A percentile compares a stretch with the other conserved stretches of the same genome.
phyloP scores from a whole-genome alignment of 202 grass and related monocot genomes.

The Dendrocalamus latiflorus region DNA sequence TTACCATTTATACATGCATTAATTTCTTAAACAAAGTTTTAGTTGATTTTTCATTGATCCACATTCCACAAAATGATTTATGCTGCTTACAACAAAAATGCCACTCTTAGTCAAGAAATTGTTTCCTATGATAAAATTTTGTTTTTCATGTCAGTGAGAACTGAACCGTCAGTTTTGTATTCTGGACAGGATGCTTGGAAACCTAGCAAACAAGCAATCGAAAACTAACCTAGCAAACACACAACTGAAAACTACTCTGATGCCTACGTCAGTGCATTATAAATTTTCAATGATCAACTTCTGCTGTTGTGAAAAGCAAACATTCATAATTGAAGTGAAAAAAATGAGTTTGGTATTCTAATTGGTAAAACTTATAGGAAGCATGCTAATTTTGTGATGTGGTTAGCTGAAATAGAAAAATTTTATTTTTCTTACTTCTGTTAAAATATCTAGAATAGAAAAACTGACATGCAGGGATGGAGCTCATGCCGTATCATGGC shows the following conservation, averaged over 20 bases:
- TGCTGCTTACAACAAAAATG: neutral
- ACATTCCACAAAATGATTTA: neutral
- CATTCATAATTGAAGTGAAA: neutral
- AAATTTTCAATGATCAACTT: neutral
- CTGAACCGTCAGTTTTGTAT: neutral
- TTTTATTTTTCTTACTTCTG: neutral
- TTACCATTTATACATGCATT: neutral
- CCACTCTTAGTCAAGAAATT: neutral
- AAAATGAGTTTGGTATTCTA: neutral
- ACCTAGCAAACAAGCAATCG: neutral
- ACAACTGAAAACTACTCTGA: neutral
- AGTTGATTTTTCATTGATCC: neutral
- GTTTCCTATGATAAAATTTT: neutral
- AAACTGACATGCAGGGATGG: neutral
- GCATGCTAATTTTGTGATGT: neutral
- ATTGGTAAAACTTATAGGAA: neutral
- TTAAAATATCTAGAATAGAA: neutral
- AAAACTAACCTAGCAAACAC: neutral
- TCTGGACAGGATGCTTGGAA: slow-evolving; percentile 2
- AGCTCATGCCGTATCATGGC: neutral
- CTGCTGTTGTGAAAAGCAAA: neutral
- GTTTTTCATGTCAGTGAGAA: slow-evolving; percentile 10
- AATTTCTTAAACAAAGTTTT: neutral
- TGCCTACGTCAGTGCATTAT: neutral
- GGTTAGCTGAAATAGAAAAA: neutral